A percentile compares a stretch with the other conserved stretches of the same genome.
These are phyloP conservation scores for Ogataea methylovora DNA, from an alignment of 805 yeast species.

Conservation along the genomic window DNA sequence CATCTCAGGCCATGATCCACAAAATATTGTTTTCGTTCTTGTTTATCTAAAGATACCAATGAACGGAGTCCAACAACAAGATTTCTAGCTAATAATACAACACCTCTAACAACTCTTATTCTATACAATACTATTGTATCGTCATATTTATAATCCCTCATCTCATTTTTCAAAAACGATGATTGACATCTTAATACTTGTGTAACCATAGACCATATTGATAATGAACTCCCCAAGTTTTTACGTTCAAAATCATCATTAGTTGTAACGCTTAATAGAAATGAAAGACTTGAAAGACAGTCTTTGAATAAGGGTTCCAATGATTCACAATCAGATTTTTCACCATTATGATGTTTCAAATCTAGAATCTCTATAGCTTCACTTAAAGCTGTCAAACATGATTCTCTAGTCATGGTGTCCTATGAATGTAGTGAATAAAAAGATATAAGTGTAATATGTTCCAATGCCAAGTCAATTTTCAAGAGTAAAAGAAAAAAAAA, in stretches of 20 bases:
- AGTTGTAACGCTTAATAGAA: conserved; percentile 8
- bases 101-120: conserved; percentile 14
- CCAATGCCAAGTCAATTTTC: too few species aligned
- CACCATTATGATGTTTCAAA: neutral
- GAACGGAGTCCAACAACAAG: conserved; percentile 13
- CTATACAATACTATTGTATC: conserved; percentile 4
- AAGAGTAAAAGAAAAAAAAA: too few species aligned
- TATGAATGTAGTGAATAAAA: too few species aligned
- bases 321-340: neutral
- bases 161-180: neutral
- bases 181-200: conserved; percentile 6
- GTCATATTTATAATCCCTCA: neutral
- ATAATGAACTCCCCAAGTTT: conserved; percentile 11
- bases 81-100: conserved; percentile 15
- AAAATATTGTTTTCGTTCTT: conserved; percentile 6
- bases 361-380: conserved; percentile 7
- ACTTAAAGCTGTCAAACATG: conserved; percentile 9
- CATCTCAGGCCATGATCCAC: conserved; percentile 5
- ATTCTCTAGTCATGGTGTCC: conserved; percentile 11
- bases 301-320: conserved; percentile 5
- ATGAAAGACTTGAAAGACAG: conserved; percentile 7
- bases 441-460: too few species aligned
- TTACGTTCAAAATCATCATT: conserved; percentile 8
- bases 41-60: conserved; percentile 1
- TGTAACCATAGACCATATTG: conserved; percentile 14